phyloP scores from a whole-genome alignment of 1,284 basidiomycete species.

The Mycosarcoma maydis region DNA sequence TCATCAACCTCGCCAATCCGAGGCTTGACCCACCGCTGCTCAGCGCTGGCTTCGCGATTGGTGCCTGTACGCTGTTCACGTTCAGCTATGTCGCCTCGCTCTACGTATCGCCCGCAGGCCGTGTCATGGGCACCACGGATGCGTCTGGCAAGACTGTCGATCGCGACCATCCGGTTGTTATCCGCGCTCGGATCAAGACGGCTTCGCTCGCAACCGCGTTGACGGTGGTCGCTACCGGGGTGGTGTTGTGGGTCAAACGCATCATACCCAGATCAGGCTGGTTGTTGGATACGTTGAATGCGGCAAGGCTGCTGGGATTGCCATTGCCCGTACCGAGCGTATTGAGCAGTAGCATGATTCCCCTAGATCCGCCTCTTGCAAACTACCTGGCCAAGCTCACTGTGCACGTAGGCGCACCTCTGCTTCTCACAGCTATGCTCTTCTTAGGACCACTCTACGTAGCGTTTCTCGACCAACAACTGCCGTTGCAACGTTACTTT shows the following conservation, averaged over 20 bases:
- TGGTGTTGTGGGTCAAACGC: slow-evolving; percentile 15
- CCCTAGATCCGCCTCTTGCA: slow-evolving; percentile 34
- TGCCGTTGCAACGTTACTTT: slow-evolving; percentile 73
- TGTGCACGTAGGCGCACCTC: slow-evolving; percentile 7
- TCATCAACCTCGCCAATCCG: slow-evolving; percentile 13
- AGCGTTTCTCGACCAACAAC: slow-evolving; percentile 71
- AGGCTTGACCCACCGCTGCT: slow-evolving; percentile 16
- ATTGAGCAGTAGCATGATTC: slow-evolving; percentile 39
- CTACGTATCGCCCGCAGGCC: slow-evolving; percentile 67
- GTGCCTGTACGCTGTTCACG: slow-evolving; percentile 63
- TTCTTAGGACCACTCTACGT: slow-evolving; percentile 85
- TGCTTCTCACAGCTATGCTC: slow-evolving; percentile 76
- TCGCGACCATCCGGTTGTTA: slow-evolving; percentile 49
- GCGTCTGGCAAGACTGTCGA: slow-evolving; percentile 24
- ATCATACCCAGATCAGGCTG: slow-evolving; percentile 22
- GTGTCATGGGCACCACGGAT: slow-evolving; percentile 16
- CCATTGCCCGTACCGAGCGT: slow-evolving; percentile 15
- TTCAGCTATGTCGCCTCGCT: slow-evolving; percentile 69
- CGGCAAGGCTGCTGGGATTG: background rate
- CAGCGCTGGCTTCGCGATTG: slow-evolving; percentile 23
- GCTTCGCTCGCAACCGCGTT: slow-evolving; percentile 29
- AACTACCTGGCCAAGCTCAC: slow-evolving; percentile 6
- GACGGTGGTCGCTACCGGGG: slow-evolving; percentile 18
- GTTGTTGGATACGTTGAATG: background rate
- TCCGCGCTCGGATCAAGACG: slow-evolving; percentile 42